A percentile compares a stretch with the other conserved stretches of the same genome.
Conservation (phyloP, 495 filamentous ascomycete species). For the Bathelium albidoporum region DNA sequence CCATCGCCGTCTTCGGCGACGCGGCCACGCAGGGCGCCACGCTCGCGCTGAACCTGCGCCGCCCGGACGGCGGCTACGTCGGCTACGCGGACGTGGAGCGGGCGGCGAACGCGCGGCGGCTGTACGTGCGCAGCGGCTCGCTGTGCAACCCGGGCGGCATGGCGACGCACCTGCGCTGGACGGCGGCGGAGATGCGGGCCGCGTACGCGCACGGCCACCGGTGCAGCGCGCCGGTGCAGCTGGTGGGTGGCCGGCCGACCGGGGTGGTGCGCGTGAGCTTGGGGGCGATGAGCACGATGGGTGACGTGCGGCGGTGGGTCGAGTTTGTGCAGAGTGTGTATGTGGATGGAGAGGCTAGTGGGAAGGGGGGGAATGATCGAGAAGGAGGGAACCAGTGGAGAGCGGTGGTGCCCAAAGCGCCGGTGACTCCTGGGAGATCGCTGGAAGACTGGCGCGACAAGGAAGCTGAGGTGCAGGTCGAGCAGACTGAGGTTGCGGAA, state of each 20-base stretch:
- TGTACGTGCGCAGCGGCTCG: slow-evolving; percentile 62
- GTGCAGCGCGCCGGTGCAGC: slow-evolving; percentile 44
- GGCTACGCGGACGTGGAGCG: slow-evolving; percentile 52
- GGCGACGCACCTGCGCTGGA: slow-evolving; percentile 34
- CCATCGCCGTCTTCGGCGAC: slow-evolving; percentile 45
- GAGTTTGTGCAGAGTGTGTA: slow-evolving; percentile 47
- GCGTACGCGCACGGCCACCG: slow-evolving; percentile 54
- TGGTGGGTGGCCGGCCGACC: slow-evolving; percentile 46
- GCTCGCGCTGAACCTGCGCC: slow-evolving; percentile 58
- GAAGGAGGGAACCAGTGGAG: not conserved
- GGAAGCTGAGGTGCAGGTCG: not conserved
- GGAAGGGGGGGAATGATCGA: not conserved
- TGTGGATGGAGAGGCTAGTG: slow-evolving; percentile 16
- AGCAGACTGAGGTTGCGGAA: not conserved
- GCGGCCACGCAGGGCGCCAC: slow-evolving; percentile 54
- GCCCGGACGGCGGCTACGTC: slow-evolving; percentile 44
- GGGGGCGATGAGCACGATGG: slow-evolving; percentile 58
- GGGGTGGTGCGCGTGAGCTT: slow-evolving; percentile 58
- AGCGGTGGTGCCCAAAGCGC: not conserved
- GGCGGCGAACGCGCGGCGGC: slow-evolving; percentile 47
- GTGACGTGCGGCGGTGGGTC: slow-evolving; percentile 51
- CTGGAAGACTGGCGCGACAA: not conserved
- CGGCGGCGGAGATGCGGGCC: slow-evolving; percentile 49
- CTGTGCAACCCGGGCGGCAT: slow-evolving; percentile 52
- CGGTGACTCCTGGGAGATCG: not conserved